Percentiles rank a stretch among this genome's conserved stretches.
Conservation (phyloP, 352 stramenopile species). For the Phytophthora capsici region DNA sequence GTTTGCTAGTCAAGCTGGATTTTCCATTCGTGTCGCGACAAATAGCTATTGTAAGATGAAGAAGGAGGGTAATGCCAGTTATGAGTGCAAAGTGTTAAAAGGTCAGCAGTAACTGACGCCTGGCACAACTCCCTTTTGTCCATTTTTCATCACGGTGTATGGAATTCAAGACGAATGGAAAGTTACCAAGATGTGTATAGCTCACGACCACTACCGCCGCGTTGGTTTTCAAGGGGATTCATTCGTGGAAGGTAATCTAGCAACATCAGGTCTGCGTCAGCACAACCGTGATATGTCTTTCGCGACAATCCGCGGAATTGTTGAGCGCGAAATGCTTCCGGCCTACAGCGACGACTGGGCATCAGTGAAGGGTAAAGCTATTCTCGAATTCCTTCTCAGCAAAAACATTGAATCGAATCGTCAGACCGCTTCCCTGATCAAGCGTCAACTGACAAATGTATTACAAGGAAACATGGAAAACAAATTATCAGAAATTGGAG, state of each 20-base stretch:
- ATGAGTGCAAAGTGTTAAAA: neutral
- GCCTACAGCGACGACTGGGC: neutral
- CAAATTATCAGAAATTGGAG: neutral
- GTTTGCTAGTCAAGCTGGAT: neutral
- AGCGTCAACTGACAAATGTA: neutral
- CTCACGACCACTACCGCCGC: too few relatives aligned
- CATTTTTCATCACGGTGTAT: too few relatives aligned
- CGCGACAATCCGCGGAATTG: neutral
- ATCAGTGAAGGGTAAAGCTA: neutral
- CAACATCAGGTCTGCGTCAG: too few relatives aligned
- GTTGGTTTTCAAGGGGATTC: too few relatives aligned
- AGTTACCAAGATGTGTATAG: too few relatives aligned
- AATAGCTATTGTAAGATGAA: neutral
- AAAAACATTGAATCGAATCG: neutral
- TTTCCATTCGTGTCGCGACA: neutral
- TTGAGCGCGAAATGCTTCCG: conserved; percentile 1
- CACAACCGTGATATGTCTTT: too few relatives aligned
- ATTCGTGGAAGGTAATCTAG: too few relatives aligned
- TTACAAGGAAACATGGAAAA: neutral
- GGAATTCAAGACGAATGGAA: too few relatives aligned
- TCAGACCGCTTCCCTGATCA: neutral
- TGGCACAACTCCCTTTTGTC: too few relatives aligned
- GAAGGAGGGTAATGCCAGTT: neutral
- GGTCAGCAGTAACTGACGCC: too few relatives aligned
- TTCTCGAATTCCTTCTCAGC: neutral